These are phyloP conservation scores for Leishmania martiniquensis DNA, from an alignment of 208 protist genomes.

Conservation along the genomic window DNA sequence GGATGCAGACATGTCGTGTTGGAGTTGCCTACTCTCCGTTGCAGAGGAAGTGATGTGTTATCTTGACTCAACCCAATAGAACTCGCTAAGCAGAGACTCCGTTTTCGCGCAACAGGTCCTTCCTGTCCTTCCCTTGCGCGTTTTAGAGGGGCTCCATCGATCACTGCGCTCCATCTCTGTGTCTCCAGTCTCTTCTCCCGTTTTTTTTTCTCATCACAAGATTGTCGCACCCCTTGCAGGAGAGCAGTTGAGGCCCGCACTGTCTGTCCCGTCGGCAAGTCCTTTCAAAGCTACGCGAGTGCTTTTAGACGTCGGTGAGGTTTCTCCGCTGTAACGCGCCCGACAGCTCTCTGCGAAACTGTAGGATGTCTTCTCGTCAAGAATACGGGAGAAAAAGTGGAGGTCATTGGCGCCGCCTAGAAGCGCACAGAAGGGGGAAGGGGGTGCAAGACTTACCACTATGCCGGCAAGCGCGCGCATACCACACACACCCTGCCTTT, in stretches of 20 bases:
- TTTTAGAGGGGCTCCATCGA: background rate
- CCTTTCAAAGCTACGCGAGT: background rate
- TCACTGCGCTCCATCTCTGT: background rate
- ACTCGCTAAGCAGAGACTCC: background rate
- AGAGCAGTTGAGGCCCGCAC: background rate
- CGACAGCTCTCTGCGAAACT: background rate
- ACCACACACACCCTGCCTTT: background rate
- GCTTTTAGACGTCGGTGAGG: background rate
- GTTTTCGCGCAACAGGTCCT: background rate
- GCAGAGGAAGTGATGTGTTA: background rate
- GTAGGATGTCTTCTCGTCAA: background rate
- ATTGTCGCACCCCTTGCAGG: background rate
- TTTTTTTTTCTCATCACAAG: background rate
- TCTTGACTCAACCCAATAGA: background rate
- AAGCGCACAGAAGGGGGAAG: background rate
- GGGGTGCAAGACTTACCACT: background rate
- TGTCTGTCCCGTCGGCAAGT: background rate
- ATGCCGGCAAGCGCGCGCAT: background rate
- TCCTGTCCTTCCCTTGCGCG: background rate
- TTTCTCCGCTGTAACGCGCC: background rate
- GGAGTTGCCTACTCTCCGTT: background rate
- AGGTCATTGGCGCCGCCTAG: background rate
- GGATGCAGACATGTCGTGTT: background rate
- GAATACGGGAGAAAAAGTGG: background rate
- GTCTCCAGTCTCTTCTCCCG: background rate